Evolutionary conservation across 208 protist genomes (phyloP), one percentile per base, ranked within the genome.

Genomic region (Naegleria fowleri): DNA sequence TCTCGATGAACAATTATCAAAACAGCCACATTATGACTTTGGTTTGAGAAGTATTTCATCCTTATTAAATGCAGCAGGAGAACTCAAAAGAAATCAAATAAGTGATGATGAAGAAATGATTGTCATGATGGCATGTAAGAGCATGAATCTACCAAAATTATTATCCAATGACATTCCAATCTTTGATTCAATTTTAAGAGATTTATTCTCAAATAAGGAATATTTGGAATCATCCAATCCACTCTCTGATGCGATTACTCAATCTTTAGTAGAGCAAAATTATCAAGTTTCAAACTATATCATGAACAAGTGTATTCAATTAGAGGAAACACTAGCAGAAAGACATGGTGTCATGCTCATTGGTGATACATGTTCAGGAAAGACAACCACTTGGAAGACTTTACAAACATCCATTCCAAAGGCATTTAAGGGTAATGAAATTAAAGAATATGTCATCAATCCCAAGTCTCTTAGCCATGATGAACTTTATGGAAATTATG

Each of bases 11-110:
- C 98, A 99, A 95, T 95, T 99, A 75, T 99, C 97, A 52, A 98
- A 99, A 95, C 98, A 99, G 94, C 96, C 98, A 89, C 98, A 99
- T 95, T 99, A 99, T 94, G 98, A 99, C 92, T 99, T 98, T 93
- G 98, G 98, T 41, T 95, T 99, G 13, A 97, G 98, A 91, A 98
- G 98, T 93, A 98, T 99, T 92, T 99, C 99, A 92, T 97, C 98
- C 5, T 97, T 99, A 58, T 94, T 99, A 33, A 96, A 97, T 89
- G 94, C 98, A 92, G 98, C 98, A 11, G 98, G 98, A 89, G 97
- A 96, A 91, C 92, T 98, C 51, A 98, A 98, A 94, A 95, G 96
- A 29, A 95, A 97, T 58, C 16, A 90, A 92, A 96, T 97, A 88
- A 96, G 96, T 9, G 95, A 95, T 2, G 96, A 95, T 43, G 97